Base-by-base conservation (phyloP, 805 yeast genomes). In the Nakazawaea holstii region DNA sequence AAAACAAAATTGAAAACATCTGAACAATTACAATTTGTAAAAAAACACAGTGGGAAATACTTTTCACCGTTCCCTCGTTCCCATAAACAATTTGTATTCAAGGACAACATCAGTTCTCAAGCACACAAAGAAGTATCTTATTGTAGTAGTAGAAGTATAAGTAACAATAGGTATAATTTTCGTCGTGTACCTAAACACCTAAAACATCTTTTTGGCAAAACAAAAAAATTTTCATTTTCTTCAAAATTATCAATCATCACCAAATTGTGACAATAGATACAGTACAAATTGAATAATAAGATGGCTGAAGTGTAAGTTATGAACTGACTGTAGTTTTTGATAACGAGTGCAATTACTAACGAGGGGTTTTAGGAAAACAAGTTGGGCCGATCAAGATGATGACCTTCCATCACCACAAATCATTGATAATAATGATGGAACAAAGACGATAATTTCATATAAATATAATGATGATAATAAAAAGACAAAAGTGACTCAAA, bases 401-500 rank as follows among this genome's bases (percentile, higher is more conserved):
- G 84, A 84, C 52, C 77, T 87, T 54, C 82, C 82, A 45, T 74
- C 83, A 40, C 85, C 96, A 45, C 84, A 82, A 63, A 76, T 88
- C 58, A 85, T 81, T 46, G 77, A 77, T 40, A 89, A 90, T 63
- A 72, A 81, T 33, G 97, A 91, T 62, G 97, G 96, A 47, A 86
- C 97, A 51, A 89, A 87, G 68, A 88, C 96, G 8, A 82, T 92
- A 46, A 77, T 90, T 49, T 79, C 91, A 38, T 91, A 75, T 72
- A 77, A 85, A 61, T 69, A 79, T 54, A 84, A 86, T 58, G 83
- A 79, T 42, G 81, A 84, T 51, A 95, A 95, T 51, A 82, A 87
- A 65, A 90, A 85, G 62, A 88, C 86, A 53, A 88, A 85, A 67
- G 79, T 91, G 45, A 90, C 96, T 39, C 96, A 91, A 66, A 86